A percentile compares a stretch with the other conserved stretches of the same genome.
Conservation (phyloP, 1,139 yeast genomes). For the Geotrichum bryndzae region DNA sequence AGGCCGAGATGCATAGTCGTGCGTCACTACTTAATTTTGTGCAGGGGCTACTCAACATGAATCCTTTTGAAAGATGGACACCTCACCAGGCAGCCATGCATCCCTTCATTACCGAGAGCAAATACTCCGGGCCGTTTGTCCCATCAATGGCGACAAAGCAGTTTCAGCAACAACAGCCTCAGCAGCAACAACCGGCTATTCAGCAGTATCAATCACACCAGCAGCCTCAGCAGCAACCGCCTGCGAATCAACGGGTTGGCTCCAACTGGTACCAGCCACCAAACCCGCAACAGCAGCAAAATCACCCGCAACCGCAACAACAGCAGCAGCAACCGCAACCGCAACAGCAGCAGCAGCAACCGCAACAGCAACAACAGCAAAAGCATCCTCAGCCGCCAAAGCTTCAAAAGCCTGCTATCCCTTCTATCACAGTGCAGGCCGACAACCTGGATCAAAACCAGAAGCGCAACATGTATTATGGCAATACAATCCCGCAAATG, state of each 20-base stretch:
- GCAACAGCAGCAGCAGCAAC: neutral
- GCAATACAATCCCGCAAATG: conserved; percentile 3
- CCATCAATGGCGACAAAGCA: conserved; percentile 22
- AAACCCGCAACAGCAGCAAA: conserved; percentile 1
- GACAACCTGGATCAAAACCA: neutral
- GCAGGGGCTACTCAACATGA: conserved; percentile 67
- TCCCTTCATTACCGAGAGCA: conserved; percentile 64
- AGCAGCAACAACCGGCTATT: neutral
- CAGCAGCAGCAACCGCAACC: conserved; percentile 4
- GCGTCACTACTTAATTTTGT: conserved; percentile 70
- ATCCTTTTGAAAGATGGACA: conserved; percentile 92
- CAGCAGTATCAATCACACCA: conserved; percentile 5
- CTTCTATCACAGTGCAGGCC: conserved; percentile 1
- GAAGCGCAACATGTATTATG: neutral
- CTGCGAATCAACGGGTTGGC: neutral
- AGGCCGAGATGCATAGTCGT: conserved; percentile 63
- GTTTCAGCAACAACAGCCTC: neutral
- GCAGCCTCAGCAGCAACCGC: conserved; percentile 5
- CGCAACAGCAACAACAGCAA: neutral
- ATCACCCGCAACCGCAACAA: conserved; percentile 9
- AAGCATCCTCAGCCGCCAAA: conserved; percentile 9
- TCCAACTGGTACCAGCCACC: conserved; percentile 2
- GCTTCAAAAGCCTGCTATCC: conserved; percentile 4
- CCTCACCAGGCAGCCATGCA: conserved; percentile 93
- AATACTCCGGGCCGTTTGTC: conserved; percentile 35